Evolutionary conservation across 768 basidiomycete genomes (phyloP).

Genomic region (Gyrodon lividus): DNA sequence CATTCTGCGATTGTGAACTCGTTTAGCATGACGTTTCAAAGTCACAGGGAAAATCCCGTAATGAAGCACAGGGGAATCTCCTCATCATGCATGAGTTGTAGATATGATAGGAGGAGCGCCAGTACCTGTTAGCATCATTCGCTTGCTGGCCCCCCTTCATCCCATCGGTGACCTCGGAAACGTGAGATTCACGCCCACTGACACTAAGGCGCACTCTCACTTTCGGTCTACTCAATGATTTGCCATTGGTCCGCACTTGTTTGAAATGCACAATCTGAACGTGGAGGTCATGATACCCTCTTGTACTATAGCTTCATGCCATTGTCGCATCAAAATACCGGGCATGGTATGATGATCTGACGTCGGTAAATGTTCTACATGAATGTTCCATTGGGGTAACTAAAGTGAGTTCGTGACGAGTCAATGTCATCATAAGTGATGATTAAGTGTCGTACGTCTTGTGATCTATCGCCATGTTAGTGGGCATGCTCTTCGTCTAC

Average conservation of each 20-base stretch:
- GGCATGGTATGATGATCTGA: not conserved
- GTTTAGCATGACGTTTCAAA: not conserved
- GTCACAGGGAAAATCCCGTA: too few relatives aligned
- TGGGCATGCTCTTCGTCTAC: conserved; percentile 3
- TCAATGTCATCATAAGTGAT: not conserved
- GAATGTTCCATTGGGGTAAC: not conserved
- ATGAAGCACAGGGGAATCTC: too few relatives aligned
- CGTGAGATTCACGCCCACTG: too few relatives aligned
- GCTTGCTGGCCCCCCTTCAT: too few relatives aligned
- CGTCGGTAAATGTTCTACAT: not conserved
- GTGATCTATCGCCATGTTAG: not conserved
- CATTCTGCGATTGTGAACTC: too few relatives aligned
- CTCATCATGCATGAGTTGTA: too few relatives aligned
- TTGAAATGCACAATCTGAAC: not conserved
- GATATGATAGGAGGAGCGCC: too few relatives aligned
- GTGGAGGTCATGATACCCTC: not conserved
- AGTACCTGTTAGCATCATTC: too few relatives aligned
- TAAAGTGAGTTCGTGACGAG: not conserved
- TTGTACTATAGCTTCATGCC: not conserved
- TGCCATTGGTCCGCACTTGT: not conserved
- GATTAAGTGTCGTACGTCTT: not conserved
- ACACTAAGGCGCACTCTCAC: too few relatives aligned
- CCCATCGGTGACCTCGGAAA: too few relatives aligned
- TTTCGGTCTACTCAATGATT: too few relatives aligned
- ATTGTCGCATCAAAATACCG: too few relatives aligned